Percentiles rank a stretch among this genome's conserved stretches.
Evolutionary conservation across 108 stramenopile species (phyloP).

Genomic region (Nannochloropsis oceanica): DNA sequence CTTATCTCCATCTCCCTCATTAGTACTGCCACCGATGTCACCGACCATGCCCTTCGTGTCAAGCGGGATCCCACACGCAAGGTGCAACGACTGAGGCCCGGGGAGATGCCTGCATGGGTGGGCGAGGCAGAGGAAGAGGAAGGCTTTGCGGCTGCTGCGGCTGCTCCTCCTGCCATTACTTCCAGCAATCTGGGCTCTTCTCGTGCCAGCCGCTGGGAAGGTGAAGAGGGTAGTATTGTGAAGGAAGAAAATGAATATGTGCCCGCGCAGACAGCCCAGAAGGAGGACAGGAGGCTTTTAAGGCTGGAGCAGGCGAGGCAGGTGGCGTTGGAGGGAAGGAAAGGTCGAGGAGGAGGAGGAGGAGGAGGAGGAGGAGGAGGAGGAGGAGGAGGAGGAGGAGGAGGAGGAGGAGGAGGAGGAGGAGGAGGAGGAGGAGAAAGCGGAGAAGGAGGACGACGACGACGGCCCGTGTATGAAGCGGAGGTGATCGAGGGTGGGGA

Average conservation of each 20-base stretch:
- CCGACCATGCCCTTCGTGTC: neutral
- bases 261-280: neutral
- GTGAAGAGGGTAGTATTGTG: too few relatives aligned
- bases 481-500: constrained; percentile 11
- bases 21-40: neutral
- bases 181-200: neutral
- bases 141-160: neutral
- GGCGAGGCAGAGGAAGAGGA: constrained; percentile 10
- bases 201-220: neutral
- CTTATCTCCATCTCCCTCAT: neutral
- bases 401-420: neutral
- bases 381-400: neutral
- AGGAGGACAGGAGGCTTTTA: neutral
- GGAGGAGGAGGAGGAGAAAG: neutral
- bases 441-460: neutral
- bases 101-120: constrained; percentile 5
- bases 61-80: constrained; percentile 21
- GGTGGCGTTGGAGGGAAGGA: neutral
- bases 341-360: constrained; percentile 1
- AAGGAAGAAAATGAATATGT: neutral
- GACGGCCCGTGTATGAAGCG: constrained; percentile 3
- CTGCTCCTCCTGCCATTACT: neutral
- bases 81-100: constrained; percentile 9
- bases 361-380: too few relatives aligned
- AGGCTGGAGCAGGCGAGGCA: neutral